A percentile compares a stretch with the other conserved stretches of the same genome.
These are phyloP conservation scores for Phytophthora kernoviae DNA, from an alignment of 352 stramenopile genomes.

Conservation along the genomic window DNA sequence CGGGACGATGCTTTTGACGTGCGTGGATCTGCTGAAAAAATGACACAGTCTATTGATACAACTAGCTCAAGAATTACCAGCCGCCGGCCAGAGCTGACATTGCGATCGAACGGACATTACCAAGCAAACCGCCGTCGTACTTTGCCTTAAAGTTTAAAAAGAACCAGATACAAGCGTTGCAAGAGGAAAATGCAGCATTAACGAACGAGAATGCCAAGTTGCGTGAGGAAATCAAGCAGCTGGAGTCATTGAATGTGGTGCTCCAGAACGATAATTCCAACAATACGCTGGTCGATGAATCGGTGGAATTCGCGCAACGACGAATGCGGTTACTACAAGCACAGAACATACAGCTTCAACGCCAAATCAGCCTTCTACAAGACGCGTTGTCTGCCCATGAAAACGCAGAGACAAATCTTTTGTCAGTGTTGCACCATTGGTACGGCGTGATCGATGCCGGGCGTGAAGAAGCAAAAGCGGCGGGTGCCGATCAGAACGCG, in stretches of 20 bases:
- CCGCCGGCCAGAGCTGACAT: conserved; percentile 36
- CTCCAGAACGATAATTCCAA: conserved; percentile 38
- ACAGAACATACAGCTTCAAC: conserved; percentile 70
- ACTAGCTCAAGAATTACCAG: too few species aligned
- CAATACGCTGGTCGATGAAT: conserved; percentile 11
- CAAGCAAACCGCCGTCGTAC: conserved; percentile 22
- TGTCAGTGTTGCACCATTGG: conserved; percentile 45
- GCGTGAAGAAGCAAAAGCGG: conserved; percentile 44
- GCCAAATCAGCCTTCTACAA: conserved; percentile 53
- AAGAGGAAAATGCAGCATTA: conserved; percentile 48
- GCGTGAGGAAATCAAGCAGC: conserved; percentile 47
- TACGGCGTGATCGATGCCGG: conserved; percentile 45
- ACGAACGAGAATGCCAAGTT: conserved; percentile 47
- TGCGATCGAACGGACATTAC: conserved; percentile 33
- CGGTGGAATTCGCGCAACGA: conserved; percentile 26
- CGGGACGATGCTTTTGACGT: conserved; percentile 1
- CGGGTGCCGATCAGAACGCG: conserved; percentile 40
- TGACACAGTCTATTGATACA: neutral
- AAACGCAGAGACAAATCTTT: conserved; percentile 41
- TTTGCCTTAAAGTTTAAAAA: conserved; percentile 52
- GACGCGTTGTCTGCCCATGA: conserved; percentile 38
- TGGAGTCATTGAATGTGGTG: conserved; percentile 44
- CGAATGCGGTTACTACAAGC: conserved; percentile 51
- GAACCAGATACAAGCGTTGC: conserved; percentile 40
- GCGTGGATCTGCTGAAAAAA: neutral